These are phyloP conservation scores for Mollisiaceae sp. DNA, from an alignment of 2,329 filamentous ascomycete genomes.

Conservation along the genomic window DNA sequence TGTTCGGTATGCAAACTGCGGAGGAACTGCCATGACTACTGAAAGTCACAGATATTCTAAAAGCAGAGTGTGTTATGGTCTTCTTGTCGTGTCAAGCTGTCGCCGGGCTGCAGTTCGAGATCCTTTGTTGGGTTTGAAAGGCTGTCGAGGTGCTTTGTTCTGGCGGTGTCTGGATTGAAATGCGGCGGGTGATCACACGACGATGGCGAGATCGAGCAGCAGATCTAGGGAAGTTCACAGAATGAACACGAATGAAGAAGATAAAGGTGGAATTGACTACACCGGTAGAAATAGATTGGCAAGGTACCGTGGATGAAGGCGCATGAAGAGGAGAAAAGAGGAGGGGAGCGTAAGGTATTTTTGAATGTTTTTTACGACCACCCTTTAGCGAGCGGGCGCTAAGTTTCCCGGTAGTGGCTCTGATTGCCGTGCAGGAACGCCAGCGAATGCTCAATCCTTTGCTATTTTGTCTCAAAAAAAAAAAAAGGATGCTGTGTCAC, in stretches of 20 bases:
- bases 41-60: constrained; percentile 68
- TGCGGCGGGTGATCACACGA: constrained; percentile 24
- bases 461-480: background rate
- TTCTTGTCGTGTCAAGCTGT: constrained; percentile 33
- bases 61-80: constrained; percentile 33
- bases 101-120: constrained; percentile 18
- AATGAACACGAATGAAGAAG: constrained; percentile 29
- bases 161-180: constrained; percentile 26
- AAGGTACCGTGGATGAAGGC: constrained; percentile 33
- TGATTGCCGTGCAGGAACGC: constrained; percentile 6
- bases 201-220: constrained; percentile 20
- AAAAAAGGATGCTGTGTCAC: background rate
- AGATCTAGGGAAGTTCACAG: constrained; percentile 24
- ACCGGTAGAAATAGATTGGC: constrained; percentile 39
- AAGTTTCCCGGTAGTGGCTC: constrained; percentile 6
- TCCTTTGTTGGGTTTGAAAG: constrained; percentile 25
- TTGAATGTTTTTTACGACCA: constrained; percentile 7
- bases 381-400: constrained; percentile 2
- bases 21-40: constrained; percentile 91
- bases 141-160: constrained; percentile 20
- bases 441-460: background rate
- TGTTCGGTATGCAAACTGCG: constrained; percentile 97
- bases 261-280: constrained; percentile 36
- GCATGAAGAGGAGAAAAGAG: constrained; percentile 30
- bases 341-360: constrained; percentile 16